Evolutionary conservation across 2,329 filamentous ascomycete genomes (phyloP).

Genomic region (Iodosphaeria phyllophila): DNA sequence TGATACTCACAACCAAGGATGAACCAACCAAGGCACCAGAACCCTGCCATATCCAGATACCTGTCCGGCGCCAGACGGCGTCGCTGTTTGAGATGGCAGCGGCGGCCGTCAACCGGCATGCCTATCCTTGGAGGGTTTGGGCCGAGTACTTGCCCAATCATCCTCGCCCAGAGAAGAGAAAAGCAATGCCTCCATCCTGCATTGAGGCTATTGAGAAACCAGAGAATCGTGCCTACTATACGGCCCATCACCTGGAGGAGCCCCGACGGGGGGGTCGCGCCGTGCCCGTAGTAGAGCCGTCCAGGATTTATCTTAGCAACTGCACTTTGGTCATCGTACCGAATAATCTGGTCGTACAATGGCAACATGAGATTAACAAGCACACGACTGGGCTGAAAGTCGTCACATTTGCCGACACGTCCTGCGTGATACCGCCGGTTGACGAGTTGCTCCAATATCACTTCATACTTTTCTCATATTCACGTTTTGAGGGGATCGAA

Average conservation of each 20-base stretch:
- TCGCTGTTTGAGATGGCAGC: conserved; percentile 65
- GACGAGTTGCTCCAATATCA: conserved; percentile 48
- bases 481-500: conserved; percentile 47
- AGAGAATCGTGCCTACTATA: conserved; percentile 39
- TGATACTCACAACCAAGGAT: conserved; percentile 58
- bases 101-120: conserved; percentile 43
- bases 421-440: conserved; percentile 33
- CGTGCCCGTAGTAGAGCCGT: conserved; percentile 11
- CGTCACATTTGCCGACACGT: conserved; percentile 37
- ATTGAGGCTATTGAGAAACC: conserved; percentile 28
- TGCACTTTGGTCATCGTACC: conserved; percentile 68
- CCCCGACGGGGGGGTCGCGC: conserved; percentile 19
- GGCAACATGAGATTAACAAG: conserved; percentile 62
- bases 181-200: conserved; percentile 18
- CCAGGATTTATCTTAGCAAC: conserved; percentile 42
- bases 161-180: conserved; percentile 11
- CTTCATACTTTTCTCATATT: conserved; percentile 58
- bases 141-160: conserved; percentile 31
- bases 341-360: conserved; percentile 67
- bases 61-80: conserved; percentile 22
- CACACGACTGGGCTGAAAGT: conserved; percentile 52
- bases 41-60: conserved; percentile 27
- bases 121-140: conserved; percentile 51
- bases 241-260: conserved; percentile 19
- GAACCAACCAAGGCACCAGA: conserved; percentile 46